Conservation (phyloP, 768 basidiomycete species). For the Russula foetens region DNA sequence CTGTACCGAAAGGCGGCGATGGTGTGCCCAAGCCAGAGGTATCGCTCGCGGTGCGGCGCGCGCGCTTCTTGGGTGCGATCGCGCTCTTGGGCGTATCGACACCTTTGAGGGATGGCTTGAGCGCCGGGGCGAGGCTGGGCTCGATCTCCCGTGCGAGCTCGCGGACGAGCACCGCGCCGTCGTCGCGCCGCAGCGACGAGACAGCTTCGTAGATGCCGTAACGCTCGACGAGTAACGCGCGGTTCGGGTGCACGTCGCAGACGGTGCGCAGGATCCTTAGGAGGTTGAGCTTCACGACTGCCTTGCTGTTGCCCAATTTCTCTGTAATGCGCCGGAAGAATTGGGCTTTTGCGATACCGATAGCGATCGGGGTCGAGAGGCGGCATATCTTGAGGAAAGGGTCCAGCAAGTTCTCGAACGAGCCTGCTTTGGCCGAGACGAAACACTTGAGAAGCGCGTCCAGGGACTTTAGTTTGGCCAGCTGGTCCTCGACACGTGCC, state of each 20-base stretch:
- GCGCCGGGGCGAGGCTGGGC: constrained; percentile 63
- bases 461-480: constrained; percentile 57
- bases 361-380: constrained; percentile 62
- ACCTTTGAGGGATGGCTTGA: constrained; percentile 43
- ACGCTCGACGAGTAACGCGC: constrained; percentile 69
- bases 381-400: constrained; percentile 90
- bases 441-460: constrained; percentile 73
- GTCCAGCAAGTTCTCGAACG: constrained; percentile 87
- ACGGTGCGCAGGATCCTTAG: constrained; percentile 77
- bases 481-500: constrained; percentile 83
- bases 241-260: constrained; percentile 86
- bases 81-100: constrained; percentile 25
- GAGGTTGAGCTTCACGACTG: constrained; percentile 86
- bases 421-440: constrained; percentile 76
- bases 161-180: constrained; percentile 85
- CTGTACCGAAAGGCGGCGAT: constrained; percentile 20
- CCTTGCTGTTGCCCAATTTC: constrained; percentile 65
- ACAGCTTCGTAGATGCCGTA: constrained; percentile 81
- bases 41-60: constrained; percentile 63
- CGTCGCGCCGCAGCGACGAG: constrained; percentile 68
- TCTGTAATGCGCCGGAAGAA: constrained; percentile 89
- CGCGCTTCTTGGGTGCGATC: constrained; percentile 52
- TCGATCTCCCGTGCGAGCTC: constrained; percentile 84
- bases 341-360: constrained; percentile 68
- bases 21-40: constrained; percentile 34